These are phyloP conservation scores for Suillus placidus DNA, from an alignment of 768 basidiomycete genomes.

Conservation along the genomic window DNA sequence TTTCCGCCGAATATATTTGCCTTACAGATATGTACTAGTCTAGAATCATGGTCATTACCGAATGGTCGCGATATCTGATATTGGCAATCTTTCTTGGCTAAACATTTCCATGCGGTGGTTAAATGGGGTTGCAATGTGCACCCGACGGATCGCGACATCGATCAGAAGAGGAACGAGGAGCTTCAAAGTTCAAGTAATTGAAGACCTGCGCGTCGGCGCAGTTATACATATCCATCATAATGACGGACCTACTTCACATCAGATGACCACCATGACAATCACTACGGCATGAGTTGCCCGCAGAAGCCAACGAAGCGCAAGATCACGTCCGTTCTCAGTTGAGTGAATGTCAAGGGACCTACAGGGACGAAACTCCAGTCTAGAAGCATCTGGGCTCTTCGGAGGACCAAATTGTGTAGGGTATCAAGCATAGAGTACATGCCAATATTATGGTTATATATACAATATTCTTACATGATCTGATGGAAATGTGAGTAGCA, in stretches of 20 bases:
- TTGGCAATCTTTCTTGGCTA: neutral
- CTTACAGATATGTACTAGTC: neutral
- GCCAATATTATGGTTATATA: constrained; percentile 6
- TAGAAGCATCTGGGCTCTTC: neutral
- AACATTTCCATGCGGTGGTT: neutral
- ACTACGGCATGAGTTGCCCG: constrained; percentile 1
- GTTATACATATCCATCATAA: neutral
- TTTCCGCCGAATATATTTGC: neutral
- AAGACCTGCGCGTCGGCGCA: neutral
- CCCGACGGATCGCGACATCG: neutral
- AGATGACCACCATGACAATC: neutral
- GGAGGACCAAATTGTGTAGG: constrained; percentile 8
- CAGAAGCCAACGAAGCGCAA: neutral
- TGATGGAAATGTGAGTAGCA: constrained; percentile 19
- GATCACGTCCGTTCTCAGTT: neutral
- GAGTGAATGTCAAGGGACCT: neutral
- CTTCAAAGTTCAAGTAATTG: neutral
- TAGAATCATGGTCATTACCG: neutral
- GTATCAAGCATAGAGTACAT: neutral
- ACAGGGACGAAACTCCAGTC: neutral
- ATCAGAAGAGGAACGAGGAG: constrained; percentile 1
- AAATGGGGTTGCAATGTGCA: constrained; percentile 1
- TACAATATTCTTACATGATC: constrained; percentile 24
- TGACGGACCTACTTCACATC: neutral
- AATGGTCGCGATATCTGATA: neutral